These are phyloP conservation scores for Hemileccinum rubropunctum DNA, from an alignment of 768 basidiomycete species.

Conservation along the genomic window DNA sequence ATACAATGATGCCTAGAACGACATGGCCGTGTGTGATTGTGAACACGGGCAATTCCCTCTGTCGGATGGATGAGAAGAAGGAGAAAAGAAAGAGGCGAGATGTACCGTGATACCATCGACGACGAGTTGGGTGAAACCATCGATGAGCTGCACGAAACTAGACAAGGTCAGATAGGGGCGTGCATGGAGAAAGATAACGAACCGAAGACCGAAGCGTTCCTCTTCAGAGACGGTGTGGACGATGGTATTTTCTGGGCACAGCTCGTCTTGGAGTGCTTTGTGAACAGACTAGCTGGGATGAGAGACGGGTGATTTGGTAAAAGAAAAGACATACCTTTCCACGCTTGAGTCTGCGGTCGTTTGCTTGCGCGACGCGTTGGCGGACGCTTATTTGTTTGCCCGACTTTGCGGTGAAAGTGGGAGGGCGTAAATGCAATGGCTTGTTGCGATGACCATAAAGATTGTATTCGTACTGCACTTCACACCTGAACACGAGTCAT, in stretches of 20 bases:
- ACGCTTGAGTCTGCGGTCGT: conserved; percentile 51
- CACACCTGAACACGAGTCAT: conserved; percentile 57
- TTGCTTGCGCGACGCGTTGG: conserved; percentile 47
- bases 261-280: conserved; percentile 70
- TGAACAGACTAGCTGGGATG: conserved; percentile 57
- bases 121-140: conserved; percentile 54
- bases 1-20: conserved; percentile 74
- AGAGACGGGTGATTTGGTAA: neutral
- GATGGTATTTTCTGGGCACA: conserved; percentile 53
- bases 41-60: conserved; percentile 87
- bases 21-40: conserved; percentile 64
- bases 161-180: neutral
- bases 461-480: conserved; percentile 76
- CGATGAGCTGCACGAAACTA: conserved; percentile 74
- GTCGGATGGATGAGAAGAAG: neutral
- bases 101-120: conserved; percentile 49
- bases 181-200: conserved; percentile 13
- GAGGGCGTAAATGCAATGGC: conserved; percentile 50
- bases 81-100: neutral
- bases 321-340: conserved; percentile 47
- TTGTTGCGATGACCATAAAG: conserved; percentile 54
- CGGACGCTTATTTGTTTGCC: conserved; percentile 63
- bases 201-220: conserved; percentile 81
- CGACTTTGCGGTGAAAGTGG: conserved; percentile 49
- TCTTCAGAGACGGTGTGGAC: conserved; percentile 55